Conservation (phyloP, 2,329 filamentous ascomycete genomes). For the Pseudocercospora crystallina region DNA sequence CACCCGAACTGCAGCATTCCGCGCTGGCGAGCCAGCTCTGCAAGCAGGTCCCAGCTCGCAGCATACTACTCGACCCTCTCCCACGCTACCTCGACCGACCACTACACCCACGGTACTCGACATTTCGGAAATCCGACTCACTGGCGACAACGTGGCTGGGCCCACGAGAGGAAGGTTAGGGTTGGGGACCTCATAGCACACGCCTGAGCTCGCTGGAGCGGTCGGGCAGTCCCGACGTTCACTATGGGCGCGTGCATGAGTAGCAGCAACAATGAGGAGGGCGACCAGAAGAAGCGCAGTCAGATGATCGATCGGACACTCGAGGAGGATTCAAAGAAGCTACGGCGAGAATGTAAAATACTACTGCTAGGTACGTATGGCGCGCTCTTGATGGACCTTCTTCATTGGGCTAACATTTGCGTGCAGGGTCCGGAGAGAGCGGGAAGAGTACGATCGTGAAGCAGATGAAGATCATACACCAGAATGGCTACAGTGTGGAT, state of each 20-base stretch:
- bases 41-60: slow-evolving; percentile 13
- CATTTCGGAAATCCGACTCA: slow-evolving; percentile 1
- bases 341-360: slow-evolving; percentile 99
- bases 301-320: slow-evolving; percentile 91
- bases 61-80: not conserved
- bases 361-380: slow-evolving; percentile 74
- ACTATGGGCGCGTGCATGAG: slow-evolving; percentile 93
- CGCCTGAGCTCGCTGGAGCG: slow-evolving; percentile 30
- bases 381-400: not conserved
- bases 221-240: slow-evolving; percentile 23
- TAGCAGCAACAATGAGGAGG: slow-evolving; percentile 78
- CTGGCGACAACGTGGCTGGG: slow-evolving; percentile 18
- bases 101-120: no score
- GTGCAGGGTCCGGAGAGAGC: slow-evolving; percentile 88
- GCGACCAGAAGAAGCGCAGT: slow-evolving; percentile 90
- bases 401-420: not conserved
- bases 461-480: slow-evolving; percentile 99
- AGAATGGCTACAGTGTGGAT: slow-evolving; percentile 94
- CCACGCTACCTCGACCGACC: not conserved
- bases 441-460: slow-evolving; percentile 99
- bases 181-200: slow-evolving; percentile 22
- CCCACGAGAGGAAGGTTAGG: slow-evolving; percentile 16
- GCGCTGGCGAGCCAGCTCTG: slow-evolving; percentile 15
- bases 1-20: slow-evolving; percentile 22
- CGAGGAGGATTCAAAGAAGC: slow-evolving; percentile 88